These are phyloP conservation scores for Zygoascus bituminiphila DNA, from an alignment of 805 yeast genomes.

Conservation along the genomic window DNA sequence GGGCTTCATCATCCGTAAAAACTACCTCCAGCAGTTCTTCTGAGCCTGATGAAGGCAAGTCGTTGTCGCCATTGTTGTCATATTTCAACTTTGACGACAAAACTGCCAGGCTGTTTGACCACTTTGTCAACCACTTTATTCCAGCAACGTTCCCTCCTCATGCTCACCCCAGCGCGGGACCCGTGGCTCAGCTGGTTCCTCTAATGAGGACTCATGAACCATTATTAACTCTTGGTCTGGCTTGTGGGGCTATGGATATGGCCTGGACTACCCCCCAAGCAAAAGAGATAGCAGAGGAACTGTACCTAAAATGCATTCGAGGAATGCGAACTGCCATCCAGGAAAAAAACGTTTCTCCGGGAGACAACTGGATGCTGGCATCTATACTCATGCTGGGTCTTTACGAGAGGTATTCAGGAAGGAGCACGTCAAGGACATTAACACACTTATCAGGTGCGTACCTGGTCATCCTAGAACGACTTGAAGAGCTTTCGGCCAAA, in stretches of 20 bases:
- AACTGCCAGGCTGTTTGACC: neutral
- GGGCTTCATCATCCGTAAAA: no score
- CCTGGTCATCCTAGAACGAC: neutral
- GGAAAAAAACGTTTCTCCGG: neutral
- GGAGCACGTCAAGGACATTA: neutral
- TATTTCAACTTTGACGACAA: neutral
- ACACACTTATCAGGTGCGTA: neutral
- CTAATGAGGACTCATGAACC: neutral
- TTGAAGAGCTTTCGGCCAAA: neutral
- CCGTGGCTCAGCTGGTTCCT: neutral
- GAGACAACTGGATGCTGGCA: neutral
- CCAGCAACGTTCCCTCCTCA: slow-evolving; percentile 2
- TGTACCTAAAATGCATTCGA: neutral
- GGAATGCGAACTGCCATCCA: neutral
- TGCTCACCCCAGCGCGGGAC: neutral
- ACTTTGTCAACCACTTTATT: slow-evolving; percentile 1
- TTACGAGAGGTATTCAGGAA: neutral
- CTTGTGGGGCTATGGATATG: slow-evolving; percentile 3
- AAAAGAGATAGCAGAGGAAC: neutral
- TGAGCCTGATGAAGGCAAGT: neutral
- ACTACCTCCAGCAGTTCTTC: no score
- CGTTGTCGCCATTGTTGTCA: neutral
- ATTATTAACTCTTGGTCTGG: neutral
- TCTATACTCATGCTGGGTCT: neutral
- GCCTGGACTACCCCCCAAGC: neutral